Conservation (phyloP, 768 basidiomycete species). For the Clitopilus hobsonii region DNA sequence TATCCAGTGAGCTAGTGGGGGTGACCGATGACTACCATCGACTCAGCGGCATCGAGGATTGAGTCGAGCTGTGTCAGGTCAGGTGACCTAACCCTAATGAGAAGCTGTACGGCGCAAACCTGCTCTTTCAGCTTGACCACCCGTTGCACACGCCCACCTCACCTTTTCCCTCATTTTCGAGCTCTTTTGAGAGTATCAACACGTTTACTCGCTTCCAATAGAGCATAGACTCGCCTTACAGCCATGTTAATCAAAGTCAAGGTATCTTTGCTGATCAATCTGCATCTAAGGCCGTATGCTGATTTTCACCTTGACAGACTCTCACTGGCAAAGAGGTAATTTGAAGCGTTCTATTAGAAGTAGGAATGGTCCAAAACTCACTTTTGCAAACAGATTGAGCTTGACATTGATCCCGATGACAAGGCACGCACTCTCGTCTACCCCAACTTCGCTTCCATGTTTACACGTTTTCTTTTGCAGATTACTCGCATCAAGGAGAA, state of each 20-base stretch:
- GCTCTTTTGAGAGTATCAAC: neutral
- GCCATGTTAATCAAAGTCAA: conserved; percentile 89
- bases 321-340: conserved; percentile 95
- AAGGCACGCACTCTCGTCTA: conserved; percentile 44
- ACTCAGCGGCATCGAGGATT: neutral
- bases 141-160: neutral
- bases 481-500: conserved; percentile 94
- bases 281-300: neutral
- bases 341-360: neutral
- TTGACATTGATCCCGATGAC: conserved; percentile 90
- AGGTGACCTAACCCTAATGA: neutral
- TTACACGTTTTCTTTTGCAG: conserved; percentile 34
- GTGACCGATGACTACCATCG: too few relatives aligned
- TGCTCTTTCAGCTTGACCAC: neutral
- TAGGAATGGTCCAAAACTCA: neutral
- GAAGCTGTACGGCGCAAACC: neutral
- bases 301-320: conserved; percentile 46
- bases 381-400: conserved; percentile 63
- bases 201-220: conserved; percentile 4
- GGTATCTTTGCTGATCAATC: conserved; percentile 31
- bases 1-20: too few relatives aligned
- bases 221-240: neutral
- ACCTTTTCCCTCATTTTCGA: neutral
- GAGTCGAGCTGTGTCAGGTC: neutral
- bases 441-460: neutral